Conservation (phyloP, 169 alveolate genomes). For the Miamiensis avidus region DNA sequence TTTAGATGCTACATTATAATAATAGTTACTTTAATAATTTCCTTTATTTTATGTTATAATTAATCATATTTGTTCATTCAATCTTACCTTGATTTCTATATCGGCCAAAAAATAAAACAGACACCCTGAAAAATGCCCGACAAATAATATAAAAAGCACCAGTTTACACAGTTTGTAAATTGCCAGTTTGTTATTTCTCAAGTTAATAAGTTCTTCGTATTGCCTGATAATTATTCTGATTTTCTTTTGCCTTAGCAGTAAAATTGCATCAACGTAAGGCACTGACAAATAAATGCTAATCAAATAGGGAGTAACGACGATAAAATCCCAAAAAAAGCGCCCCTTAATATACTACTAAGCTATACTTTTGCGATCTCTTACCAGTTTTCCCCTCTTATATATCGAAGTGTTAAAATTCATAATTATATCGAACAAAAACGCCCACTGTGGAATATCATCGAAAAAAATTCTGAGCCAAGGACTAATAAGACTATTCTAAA, state of each 20-base stretch:
- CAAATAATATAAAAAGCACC: conserved; percentile 10
- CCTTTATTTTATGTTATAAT: not conserved
- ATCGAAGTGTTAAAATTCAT: conserved; percentile 4
- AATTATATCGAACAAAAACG: conserved; percentile 5
- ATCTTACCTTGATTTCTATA: not conserved
- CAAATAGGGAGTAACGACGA: conserved; percentile 5
- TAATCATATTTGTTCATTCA: not conserved
- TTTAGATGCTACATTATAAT: not conserved
- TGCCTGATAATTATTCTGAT: not conserved
- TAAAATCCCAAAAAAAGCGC: conserved; percentile 2
- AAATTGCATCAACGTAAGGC: conserved; percentile 5
- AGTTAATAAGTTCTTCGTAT: conserved; percentile 1
- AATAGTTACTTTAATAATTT: not conserved
- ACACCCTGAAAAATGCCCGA: conserved; percentile 23
- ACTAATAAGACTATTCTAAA: not conserved
- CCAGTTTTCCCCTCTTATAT: conserved; percentile 7
- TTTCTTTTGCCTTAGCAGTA: conserved; percentile 1
- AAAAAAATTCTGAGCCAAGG: not conserved
- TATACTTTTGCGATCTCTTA: not conserved
- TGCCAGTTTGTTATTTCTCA: conserved; percentile 9
- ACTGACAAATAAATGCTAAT: too few relatives aligned
- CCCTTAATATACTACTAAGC: not conserved
- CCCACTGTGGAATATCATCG: conserved; percentile 15
- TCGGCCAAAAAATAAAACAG: not conserved
- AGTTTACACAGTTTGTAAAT: not conserved